These are phyloP conservation scores for Diaporthe eres DNA, from an alignment of 2,329 filamentous ascomycete species.

Conservation along the genomic window DNA sequence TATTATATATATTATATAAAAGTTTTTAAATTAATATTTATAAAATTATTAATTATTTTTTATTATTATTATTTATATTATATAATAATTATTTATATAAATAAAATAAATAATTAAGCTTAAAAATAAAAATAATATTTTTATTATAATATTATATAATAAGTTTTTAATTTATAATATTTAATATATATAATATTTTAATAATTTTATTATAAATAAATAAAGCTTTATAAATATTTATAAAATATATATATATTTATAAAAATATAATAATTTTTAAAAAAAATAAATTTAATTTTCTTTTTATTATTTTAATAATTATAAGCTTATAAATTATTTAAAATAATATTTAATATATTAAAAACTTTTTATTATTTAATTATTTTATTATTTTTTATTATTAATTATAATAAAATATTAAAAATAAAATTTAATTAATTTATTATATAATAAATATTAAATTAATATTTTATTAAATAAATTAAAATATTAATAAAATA, in stretches of 20 bases:
- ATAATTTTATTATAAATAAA: background rate
- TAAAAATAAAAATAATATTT: background rate
- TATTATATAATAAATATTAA: background rate
- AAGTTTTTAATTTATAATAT: background rate
- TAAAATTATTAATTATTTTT: background rate
- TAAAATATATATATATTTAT: no score
- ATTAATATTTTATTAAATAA: background rate
- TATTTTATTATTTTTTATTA: background rate
- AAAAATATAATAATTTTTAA: no score
- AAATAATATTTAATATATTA: background rate
- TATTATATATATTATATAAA: conserved; percentile 1
- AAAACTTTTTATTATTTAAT: background rate
- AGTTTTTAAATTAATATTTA: background rate
- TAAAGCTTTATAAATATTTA: no score
- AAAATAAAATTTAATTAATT: background rate
- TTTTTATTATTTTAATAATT: background rate
- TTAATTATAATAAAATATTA: background rate
- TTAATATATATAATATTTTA: background rate
- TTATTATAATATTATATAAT: background rate
- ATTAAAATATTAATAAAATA: background rate
- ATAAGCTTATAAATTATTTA: background rate
- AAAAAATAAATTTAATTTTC: no score
- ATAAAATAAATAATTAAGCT: background rate
- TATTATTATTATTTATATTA: background rate
- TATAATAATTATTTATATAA: background rate